Evolutionary conservation across 2,329 filamentous ascomycete species (phyloP).

Genomic region (Claviceps maximensis): DNA sequence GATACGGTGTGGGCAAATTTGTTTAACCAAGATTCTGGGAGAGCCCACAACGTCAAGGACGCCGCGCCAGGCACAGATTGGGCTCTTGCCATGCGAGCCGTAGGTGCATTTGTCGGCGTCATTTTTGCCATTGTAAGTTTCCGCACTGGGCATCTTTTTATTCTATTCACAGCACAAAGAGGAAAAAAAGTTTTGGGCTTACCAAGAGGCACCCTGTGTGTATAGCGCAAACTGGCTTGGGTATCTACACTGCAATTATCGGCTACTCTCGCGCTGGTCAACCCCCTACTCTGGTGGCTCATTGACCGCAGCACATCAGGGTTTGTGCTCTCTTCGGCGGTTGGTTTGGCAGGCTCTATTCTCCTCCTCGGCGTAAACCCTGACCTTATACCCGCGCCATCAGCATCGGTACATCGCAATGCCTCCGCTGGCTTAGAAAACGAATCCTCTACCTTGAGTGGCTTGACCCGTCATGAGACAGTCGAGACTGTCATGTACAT

Average conservation of each 20-base stretch:
- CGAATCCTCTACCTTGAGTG: slow-evolving; percentile 25
- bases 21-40: slow-evolving; percentile 24
- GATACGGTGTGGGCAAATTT: slow-evolving; percentile 59
- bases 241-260: slow-evolving; percentile 89
- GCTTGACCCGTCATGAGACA: slow-evolving; percentile 46
- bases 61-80: slow-evolving; percentile 49
- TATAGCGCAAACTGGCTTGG: slow-evolving; percentile 78
- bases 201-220: no score
- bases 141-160: background rate
- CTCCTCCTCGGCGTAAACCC: slow-evolving; percentile 64
- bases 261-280: slow-evolving; percentile 75
- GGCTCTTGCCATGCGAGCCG: slow-evolving; percentile 48
- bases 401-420: slow-evolving; percentile 20
- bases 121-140: slow-evolving; percentile 61
- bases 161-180: no score
- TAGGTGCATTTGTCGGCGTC: slow-evolving; percentile 49
- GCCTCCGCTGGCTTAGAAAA: background rate
- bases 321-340: slow-evolving; percentile 61
- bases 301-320: slow-evolving; percentile 83
- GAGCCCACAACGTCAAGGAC: slow-evolving; percentile 19
- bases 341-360: slow-evolving; percentile 62
- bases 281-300: slow-evolving; percentile 90
- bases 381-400: slow-evolving; percentile 60
- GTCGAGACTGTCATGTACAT: slow-evolving; percentile 76
- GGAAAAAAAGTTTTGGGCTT: no score